These are phyloP conservation scores for Fraxinus anomala DNA, from an alignment of 257 asterid species.

Conservation along the genomic window DNA sequence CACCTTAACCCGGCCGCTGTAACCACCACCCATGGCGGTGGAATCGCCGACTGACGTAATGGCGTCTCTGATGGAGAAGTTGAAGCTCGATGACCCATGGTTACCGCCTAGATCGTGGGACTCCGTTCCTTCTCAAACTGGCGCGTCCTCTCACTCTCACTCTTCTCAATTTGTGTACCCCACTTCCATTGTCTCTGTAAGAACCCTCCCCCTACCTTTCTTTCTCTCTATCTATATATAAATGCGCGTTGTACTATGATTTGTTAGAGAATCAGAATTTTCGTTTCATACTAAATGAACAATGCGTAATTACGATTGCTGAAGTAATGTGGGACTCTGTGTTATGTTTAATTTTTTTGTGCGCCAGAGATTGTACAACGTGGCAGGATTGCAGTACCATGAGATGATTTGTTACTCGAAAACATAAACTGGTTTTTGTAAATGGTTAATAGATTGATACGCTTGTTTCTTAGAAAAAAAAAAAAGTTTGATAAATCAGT, in stretches of 20 bases:
- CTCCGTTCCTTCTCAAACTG: conserved; percentile 55
- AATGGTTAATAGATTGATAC: neutral
- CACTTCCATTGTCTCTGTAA: conserved; percentile 66
- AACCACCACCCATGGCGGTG: conserved; percentile 50
- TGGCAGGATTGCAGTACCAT: neutral
- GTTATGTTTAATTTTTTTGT: neutral
- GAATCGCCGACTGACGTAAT: conserved; percentile 48
- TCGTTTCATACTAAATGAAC: conserved; percentile 5
- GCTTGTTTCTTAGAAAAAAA: neutral
- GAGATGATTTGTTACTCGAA: neutral
- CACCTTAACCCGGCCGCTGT: conserved; percentile 25
- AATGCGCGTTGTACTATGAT: conserved; percentile 1
- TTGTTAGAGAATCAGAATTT: neutral
- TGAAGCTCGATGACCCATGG: conserved; percentile 72
- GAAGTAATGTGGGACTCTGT: neutral
- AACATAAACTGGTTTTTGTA: neutral
- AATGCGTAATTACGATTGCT: conserved; percentile 19
- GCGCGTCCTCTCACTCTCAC: conserved; percentile 38
- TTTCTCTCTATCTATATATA: neutral
- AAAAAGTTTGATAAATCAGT: neutral
- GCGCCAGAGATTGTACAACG: neutral
- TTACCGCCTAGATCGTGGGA: conserved; percentile 85
- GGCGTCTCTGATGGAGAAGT: conserved; percentile 53
- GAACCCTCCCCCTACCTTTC: neutral
- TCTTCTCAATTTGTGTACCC: conserved; percentile 42